A percentile compares a stretch with the other conserved stretches of the same genome.
phyloP scores from a whole-genome alignment of 768 basidiomycete genomes.

The Tylopilus rubrobrunneus region DNA sequence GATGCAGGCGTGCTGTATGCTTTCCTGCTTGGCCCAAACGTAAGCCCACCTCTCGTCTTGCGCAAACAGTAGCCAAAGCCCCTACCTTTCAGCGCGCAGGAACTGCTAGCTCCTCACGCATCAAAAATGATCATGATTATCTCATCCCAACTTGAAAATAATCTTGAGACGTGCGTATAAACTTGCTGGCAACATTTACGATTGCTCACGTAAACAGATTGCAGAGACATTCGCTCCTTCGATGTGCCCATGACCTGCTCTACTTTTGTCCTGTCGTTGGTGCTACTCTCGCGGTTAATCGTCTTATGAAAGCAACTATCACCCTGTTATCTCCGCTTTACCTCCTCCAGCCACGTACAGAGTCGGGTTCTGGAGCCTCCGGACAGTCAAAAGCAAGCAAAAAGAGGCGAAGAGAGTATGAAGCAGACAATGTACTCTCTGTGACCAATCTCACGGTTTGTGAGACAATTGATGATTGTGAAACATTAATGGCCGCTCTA shows the following conservation, averaged over 20 bases:
- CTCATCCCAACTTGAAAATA: slow-evolving; percentile 60
- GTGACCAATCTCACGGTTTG: slow-evolving; percentile 44
- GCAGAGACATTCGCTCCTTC: slow-evolving; percentile 43
- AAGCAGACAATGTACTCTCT: slow-evolving; percentile 72
- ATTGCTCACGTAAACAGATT: slow-evolving; percentile 22
- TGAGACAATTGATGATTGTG: slow-evolving; percentile 46
- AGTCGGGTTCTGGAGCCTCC: slow-evolving; percentile 19
- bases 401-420: slow-evolving; percentile 66
- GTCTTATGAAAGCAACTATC: slow-evolving; percentile 53
- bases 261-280: slow-evolving; percentile 42
- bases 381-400: slow-evolving; percentile 51
- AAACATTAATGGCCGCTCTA: slow-evolving; percentile 49
- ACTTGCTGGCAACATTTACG: not conserved
- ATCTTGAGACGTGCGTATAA: slow-evolving; percentile 41
- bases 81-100: slow-evolving; percentile 40
- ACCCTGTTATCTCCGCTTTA: slow-evolving; percentile 48
- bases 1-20: slow-evolving; percentile 48
- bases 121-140: slow-evolving; percentile 52
- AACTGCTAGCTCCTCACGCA: slow-evolving; percentile 52
- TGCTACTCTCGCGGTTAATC: slow-evolving; percentile 45
- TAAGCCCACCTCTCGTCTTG: slow-evolving; percentile 25
- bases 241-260: slow-evolving; percentile 42
- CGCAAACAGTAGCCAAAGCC: not conserved
- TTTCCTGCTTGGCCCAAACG: slow-evolving; percentile 49
- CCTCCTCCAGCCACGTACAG: slow-evolving; percentile 33